Base-by-base conservation (phyloP, 257 asterid species). In the Solanum habrochaites region DNA sequence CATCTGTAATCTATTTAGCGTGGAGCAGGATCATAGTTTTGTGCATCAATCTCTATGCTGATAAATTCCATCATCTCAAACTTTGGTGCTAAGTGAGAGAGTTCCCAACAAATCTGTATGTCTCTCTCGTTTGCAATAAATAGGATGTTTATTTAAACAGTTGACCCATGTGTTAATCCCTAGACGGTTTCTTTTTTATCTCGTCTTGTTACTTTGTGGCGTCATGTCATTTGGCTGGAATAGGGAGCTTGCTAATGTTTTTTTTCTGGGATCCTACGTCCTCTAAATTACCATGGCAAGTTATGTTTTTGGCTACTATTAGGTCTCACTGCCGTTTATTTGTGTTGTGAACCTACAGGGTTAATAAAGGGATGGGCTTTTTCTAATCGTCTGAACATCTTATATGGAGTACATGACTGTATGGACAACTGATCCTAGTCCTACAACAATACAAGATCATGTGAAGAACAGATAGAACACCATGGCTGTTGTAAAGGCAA, bases 31-130 rank as follows among this genome's bases (percentile, higher is more conserved):
- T 93, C 99, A n/a, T n/a, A 0, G 93, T 92, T 90, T 88, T 96
- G 67, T 96, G 3, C 94, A 94, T 69, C 91, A 96, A 11, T 89
- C 85, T 93, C 98, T 8, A 73, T 84, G 89, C 87, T 94, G 78
- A 91, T 93, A 88, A 94, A 93, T 90, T 94, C 98, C 82, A 75
- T 93, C 81, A 94, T 96, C 69, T 89, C 91, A 87, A 94, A 92
- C 90, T 91, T 96, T 87, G 99, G 99, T n/a, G 88, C 91, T 96
- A 87, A 88, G 90, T 69, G 95, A 96, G n/a, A 85, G 99, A 96
- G 94, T 92, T 96, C 94, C 98, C n/a, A n/a, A 95, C 90, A 94
- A 93, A 86, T 96, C 99, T 69, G 98, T 96, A 90, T 93, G 98
- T 91, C n/a, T 58, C 32, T 67, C 52, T 85, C 27, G n/a, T 74